Evolutionary conservation across 169 alveolate species (phyloP).

Genomic region (Theileria parva): DNA sequence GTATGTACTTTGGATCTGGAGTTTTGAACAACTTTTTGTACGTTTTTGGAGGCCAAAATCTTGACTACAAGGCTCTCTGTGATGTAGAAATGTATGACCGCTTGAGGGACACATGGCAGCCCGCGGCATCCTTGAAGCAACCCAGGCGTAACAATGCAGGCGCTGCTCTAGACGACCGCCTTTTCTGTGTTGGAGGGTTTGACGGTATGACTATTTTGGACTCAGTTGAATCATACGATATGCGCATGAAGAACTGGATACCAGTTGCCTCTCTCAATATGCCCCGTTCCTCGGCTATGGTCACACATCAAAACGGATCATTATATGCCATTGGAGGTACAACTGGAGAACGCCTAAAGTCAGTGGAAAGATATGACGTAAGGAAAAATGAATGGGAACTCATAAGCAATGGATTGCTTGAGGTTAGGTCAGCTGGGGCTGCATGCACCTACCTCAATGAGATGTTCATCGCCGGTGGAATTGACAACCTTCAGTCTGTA

Average conservation of each 20-base stretch:
- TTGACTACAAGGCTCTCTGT: conserved; percentile 89
- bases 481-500: conserved; percentile 74
- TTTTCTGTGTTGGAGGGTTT: conserved; percentile 83
- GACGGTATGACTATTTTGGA: conserved; percentile 79
- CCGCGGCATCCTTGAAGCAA: conserved; percentile 74
- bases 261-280: conserved; percentile 80
- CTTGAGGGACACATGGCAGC: conserved; percentile 82
- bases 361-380: conserved; percentile 84
- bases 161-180: conserved; percentile 56
- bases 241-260: conserved; percentile 84
- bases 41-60: conserved; percentile 88
- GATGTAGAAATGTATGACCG: conserved; percentile 88
- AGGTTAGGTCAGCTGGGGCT: conserved; percentile 85
- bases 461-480: conserved; percentile 81
- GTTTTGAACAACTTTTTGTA: conserved; percentile 78
- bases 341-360: conserved; percentile 82
- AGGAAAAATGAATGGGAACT: conserved; percentile 85
- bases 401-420: conserved; percentile 75
- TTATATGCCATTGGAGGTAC: conserved; percentile 84
- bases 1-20: conserved; percentile 81
- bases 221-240: conserved; percentile 83
- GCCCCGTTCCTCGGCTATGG: conserved; percentile 85
- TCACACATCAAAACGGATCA: conserved; percentile 74
- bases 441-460: conserved; percentile 76
- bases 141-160: conserved; percentile 84